phyloP scores from a whole-genome alignment of 2,329 filamentous ascomycete species.

The Fusarium cyanostomum region DNA sequence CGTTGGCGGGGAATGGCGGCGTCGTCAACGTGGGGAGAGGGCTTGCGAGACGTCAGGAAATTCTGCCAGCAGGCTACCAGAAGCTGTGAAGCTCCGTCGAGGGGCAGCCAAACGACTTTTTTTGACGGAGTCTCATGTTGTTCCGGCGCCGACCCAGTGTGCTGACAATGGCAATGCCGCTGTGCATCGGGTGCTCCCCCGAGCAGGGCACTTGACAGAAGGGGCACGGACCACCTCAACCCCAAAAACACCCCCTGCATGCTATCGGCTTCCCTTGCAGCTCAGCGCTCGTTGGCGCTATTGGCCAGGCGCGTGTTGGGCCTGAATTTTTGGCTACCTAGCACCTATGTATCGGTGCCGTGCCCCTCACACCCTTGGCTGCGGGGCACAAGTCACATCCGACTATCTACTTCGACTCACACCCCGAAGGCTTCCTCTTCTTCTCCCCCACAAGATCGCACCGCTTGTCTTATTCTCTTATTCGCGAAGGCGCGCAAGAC shows the following conservation, averaged over 20 bases:
- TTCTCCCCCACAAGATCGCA: slow-evolving; percentile 24
- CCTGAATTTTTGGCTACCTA: slow-evolving; percentile 41
- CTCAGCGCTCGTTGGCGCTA: slow-evolving; percentile 17
- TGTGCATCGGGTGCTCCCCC: slow-evolving; percentile 4
- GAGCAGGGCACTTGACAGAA: slow-evolving; percentile 33
- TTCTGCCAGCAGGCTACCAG: slow-evolving; percentile 44
- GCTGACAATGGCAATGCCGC: not conserved
- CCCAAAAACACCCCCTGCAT: slow-evolving; percentile 31
- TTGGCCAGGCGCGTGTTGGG: slow-evolving; percentile 40
- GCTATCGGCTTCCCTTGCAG: slow-evolving; percentile 27
- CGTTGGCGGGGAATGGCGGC: slow-evolving; percentile 39
- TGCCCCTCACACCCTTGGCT: slow-evolving; percentile 42
- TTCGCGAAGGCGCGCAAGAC: slow-evolving; percentile 27
- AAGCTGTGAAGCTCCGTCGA: slow-evolving; percentile 44
- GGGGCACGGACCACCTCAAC: slow-evolving; percentile 34
- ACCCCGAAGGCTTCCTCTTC: slow-evolving; percentile 31
- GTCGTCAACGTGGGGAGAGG: slow-evolving; percentile 41
- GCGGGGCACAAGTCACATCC: slow-evolving; percentile 43
- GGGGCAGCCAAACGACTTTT: slow-evolving; percentile 42
- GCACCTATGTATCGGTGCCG: slow-evolving; percentile 27
- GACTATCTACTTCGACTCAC: slow-evolving; percentile 42
- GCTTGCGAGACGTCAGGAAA: slow-evolving; percentile 42
- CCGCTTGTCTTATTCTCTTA: slow-evolving; percentile 23
- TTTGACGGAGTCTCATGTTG: slow-evolving; percentile 42
- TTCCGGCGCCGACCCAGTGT: slow-evolving; percentile 37